phyloP scores from a whole-genome alignment of 1,284 basidiomycete genomes.

The Tylopilus sp. region DNA sequence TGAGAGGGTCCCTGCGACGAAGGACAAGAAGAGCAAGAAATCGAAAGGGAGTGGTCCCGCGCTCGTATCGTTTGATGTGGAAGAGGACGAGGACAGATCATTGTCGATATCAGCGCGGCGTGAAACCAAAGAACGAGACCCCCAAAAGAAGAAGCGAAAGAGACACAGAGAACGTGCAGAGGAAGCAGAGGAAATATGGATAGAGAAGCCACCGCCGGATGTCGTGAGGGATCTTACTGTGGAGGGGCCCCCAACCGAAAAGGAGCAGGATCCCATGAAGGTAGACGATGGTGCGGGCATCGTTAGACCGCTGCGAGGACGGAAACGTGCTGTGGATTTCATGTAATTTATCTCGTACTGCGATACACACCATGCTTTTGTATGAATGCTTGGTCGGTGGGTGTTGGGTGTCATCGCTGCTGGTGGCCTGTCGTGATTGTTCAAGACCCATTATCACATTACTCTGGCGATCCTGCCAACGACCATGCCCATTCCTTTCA shows the following conservation, averaged over 20 bases:
- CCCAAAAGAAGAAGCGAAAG: conserved; percentile 45
- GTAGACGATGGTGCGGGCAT: conserved; percentile 11
- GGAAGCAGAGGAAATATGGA: conserved; percentile 35
- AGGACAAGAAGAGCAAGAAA: conserved; percentile 41
- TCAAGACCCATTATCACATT: neutral
- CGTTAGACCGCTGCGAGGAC: conserved; percentile 35
- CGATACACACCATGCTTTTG: neutral
- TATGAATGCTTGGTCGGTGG: neutral
- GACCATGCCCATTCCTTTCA: neutral
- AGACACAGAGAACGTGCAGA: conserved; percentile 39
- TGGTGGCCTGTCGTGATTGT: neutral
- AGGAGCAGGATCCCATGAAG: conserved; percentile 1
- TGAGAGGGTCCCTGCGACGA: conserved; percentile 24
- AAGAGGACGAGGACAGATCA: conserved; percentile 51
- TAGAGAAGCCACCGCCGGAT: conserved; percentile 31
- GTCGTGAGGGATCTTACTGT: conserved; percentile 18
- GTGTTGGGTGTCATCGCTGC: neutral
- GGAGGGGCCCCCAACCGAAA: conserved; percentile 3
- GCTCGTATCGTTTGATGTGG: conserved; percentile 67
- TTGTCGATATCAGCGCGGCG: conserved; percentile 27
- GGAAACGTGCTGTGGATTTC: conserved; percentile 67
- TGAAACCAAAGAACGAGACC: conserved; percentile 41
- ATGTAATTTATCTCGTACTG: conserved; percentile 12
- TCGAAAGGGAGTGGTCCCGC: conserved; percentile 19
- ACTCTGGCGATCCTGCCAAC: neutral